phyloP scores from a whole-genome alignment of 2,329 filamentous ascomycete genomes.

The Phyllosticta citribraziliensis region DNA sequence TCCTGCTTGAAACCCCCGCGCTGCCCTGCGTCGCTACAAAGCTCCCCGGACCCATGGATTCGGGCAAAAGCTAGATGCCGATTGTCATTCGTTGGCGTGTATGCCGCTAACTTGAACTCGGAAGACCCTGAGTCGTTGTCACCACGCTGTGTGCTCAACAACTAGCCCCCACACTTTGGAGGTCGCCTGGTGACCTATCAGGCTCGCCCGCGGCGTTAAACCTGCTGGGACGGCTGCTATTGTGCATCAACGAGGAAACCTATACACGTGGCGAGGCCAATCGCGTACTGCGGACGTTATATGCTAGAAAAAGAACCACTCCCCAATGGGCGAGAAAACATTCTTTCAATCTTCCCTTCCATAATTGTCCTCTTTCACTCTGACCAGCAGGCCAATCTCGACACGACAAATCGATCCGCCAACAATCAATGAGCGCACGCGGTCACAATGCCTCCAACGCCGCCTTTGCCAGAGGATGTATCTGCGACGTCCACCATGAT shows the following conservation, averaged over 20 bases:
- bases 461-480: background rate
- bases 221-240: background rate
- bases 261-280: background rate
- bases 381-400: background rate
- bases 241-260: background rate
- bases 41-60: background rate
- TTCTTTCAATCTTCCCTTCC: background rate
- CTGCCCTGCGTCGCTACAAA: background rate
- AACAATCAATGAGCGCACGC: background rate
- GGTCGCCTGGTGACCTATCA: background rate
- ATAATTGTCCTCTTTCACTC: background rate
- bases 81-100: background rate
- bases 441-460: background rate
- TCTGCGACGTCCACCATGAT: background rate
- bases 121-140: background rate
- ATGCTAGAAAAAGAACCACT: background rate
- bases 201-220: background rate
- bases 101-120: background rate
- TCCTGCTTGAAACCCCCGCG: background rate
- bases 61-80: background rate
- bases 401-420: background rate
- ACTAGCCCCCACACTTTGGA: background rate
- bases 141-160: background rate
- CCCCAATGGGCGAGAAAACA: background rate
- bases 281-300: background rate